A percentile compares a stretch with the other conserved stretches of the same genome.
phyloP scores from a whole-genome alignment of 352 stramenopile genomes.

The Blastocystis sp. region DNA sequence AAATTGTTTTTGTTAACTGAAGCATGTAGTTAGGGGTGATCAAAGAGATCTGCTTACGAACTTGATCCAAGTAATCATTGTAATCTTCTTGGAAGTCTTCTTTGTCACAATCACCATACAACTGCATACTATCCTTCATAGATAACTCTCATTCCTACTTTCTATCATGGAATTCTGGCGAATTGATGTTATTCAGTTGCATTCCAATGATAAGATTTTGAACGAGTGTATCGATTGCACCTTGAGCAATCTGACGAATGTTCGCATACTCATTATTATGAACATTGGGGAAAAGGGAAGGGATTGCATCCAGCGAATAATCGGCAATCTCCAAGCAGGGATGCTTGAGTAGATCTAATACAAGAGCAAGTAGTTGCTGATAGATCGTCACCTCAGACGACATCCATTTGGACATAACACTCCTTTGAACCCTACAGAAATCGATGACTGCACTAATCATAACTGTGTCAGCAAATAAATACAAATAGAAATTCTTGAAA shows the following conservation, averaged over 20 bases:
- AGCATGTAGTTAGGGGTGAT: neutral
- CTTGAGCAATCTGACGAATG: neutral
- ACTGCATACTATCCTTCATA: neutral
- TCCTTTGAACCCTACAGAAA: conserved; percentile 2
- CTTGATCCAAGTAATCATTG: neutral
- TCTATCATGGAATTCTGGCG: neutral
- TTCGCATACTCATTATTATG: neutral
- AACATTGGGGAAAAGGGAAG: conserved; percentile 16
- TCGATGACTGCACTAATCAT: conserved; percentile 13
- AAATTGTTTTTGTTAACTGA: neutral
- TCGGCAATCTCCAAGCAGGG: conserved; percentile 7
- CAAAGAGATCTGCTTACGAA: neutral
- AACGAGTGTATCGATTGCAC: neutral
- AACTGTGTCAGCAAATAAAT: neutral
- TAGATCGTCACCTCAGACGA: neutral
- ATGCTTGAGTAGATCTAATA: neutral
- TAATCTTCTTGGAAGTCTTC: conserved; percentile 12
- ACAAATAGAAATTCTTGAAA: conserved; percentile 21
- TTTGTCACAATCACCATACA: neutral
- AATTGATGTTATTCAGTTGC: neutral
- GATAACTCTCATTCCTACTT: neutral
- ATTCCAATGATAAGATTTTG: neutral
- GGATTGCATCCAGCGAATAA: neutral
- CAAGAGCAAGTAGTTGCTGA: neutral
- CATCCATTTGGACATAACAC: neutral